phyloP scores from a whole-genome alignment of 1,139 yeast genomes.

The Saccharomycopsis hybrid region DNA sequence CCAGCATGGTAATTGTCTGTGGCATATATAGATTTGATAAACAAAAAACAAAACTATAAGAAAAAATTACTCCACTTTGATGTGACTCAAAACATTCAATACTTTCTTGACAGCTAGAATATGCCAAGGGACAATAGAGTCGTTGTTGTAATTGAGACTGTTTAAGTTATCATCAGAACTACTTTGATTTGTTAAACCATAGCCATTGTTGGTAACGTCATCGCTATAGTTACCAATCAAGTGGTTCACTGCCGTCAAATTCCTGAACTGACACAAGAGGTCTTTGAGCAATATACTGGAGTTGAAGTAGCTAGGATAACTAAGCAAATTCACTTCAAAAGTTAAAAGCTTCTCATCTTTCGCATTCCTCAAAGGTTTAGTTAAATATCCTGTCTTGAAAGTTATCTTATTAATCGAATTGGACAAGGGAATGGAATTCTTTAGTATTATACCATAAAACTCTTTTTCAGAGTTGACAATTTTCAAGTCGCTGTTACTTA shows the following conservation, averaged over 20 bases:
- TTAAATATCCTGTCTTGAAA: constrained; percentile 62
- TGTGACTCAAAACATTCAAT: constrained; percentile 40
- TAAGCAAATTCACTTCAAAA: constrained; percentile 58
- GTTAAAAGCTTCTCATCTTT: constrained; percentile 31
- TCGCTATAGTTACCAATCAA: constrained; percentile 36
- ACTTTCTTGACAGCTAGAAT: constrained; percentile 68
- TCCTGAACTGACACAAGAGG: constrained; percentile 61
- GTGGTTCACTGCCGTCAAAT: constrained; percentile 44
- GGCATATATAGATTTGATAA: no score
- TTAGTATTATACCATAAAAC: constrained; percentile 58
- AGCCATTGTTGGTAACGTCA: constrained; percentile 22
- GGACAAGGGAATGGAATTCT: constrained; percentile 54
- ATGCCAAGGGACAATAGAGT: constrained; percentile 72
- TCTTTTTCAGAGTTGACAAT: constrained; percentile 49
- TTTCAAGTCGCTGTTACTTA: constrained; percentile 32
- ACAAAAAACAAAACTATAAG: no score
- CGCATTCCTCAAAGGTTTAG: constrained; percentile 35
- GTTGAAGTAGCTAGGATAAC: constrained; percentile 62
- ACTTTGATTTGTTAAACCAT: neutral
- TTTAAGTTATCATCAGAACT: neutral
- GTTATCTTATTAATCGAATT: constrained; percentile 69
- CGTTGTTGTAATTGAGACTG: constrained; percentile 14
- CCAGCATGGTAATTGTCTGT: no score
- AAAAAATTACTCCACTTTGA: constrained; percentile 30
- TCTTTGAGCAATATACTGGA: constrained; percentile 50